A percentile compares a stretch with the other conserved stretches of the same genome.
These are phyloP conservation scores for Aspergillus costaricaensis DNA, from an alignment of 2,329 filamentous ascomycete species.

Conservation along the genomic window DNA sequence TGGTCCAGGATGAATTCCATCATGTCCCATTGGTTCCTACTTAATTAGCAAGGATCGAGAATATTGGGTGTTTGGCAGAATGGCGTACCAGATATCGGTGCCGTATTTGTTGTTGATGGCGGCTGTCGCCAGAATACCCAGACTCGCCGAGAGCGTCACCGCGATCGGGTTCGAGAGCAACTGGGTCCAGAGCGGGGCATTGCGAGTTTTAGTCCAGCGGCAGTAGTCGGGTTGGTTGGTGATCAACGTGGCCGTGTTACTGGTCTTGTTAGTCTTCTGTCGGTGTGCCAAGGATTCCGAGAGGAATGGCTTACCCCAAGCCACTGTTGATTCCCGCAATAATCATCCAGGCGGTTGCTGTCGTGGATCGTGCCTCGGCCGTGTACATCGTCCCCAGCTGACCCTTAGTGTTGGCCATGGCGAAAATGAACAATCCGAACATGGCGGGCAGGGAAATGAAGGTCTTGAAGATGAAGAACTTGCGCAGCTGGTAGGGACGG, in stretches of 20 bases:
- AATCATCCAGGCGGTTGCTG: constrained; percentile 36
- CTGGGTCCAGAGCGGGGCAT: constrained; percentile 47
- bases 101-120: constrained; percentile 49
- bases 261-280: neutral
- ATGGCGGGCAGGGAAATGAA: constrained; percentile 43
- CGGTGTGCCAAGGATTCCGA: too few species aligned
- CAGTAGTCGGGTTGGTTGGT: constrained; percentile 51
- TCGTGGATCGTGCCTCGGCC: constrained; percentile 13
- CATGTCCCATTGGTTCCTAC: constrained; percentile 36
- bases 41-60: neutral
- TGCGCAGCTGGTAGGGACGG: constrained; percentile 48
- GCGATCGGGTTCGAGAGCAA: constrained; percentile 43
- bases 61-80: neutral
- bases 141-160: constrained; percentile 44
- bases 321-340: constrained; percentile 44
- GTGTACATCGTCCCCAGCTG: constrained; percentile 31
- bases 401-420: constrained; percentile 43
- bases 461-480: constrained; percentile 50
- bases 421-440: constrained; percentile 44
- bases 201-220: constrained; percentile 34
- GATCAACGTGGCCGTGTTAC: constrained; percentile 41
- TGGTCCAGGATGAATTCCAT: constrained; percentile 34
- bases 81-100: constrained; percentile 26
- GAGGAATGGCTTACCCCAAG: constrained; percentile 28
- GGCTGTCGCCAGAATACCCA: constrained; percentile 50